phyloP scores from a whole-genome alignment of 306 rosid genomes.

The Dryas alaskensis region DNA sequence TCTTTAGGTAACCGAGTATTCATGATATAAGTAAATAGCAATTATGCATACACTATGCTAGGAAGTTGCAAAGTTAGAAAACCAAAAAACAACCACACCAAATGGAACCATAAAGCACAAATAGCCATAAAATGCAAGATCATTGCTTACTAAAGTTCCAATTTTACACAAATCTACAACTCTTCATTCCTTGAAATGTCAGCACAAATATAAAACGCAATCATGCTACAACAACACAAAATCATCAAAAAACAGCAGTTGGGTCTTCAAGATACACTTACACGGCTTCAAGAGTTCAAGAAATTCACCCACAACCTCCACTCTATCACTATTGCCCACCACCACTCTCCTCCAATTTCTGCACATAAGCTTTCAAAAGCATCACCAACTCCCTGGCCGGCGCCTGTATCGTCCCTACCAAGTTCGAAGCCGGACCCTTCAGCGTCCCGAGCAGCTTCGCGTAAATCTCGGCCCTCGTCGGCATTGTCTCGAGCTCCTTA shows the following conservation, averaged over 20 bases:
- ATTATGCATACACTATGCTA: not conserved
- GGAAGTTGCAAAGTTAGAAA: not conserved
- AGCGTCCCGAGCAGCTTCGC: slow-evolving; percentile 67
- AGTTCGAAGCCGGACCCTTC: slow-evolving; percentile 58
- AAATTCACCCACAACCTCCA: not conserved
- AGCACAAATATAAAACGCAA: not conserved
- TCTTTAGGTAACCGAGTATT: not conserved
- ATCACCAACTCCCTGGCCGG: slow-evolving; percentile 76
- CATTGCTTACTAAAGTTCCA: slow-evolving; percentile 12
- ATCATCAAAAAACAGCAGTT: not conserved
- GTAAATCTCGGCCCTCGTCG: slow-evolving; percentile 77
- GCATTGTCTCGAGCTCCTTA: slow-evolving; percentile 65
- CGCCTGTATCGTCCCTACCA: slow-evolving; percentile 79
- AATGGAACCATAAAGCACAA: not conserved
- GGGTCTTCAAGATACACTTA: slow-evolving; percentile 18
- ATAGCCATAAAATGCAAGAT: not conserved
- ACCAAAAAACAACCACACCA: not conserved
- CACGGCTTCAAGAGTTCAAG: not conserved
- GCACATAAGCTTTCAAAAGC: slow-evolving; percentile 71
- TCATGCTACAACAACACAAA: slow-evolving; percentile 17
- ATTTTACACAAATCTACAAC: slow-evolving; percentile 21
- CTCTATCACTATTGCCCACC: slow-evolving; percentile 30
- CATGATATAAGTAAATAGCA: not conserved
- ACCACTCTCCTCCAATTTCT: slow-evolving; percentile 62
- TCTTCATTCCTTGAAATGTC: not conserved